These are phyloP conservation scores for Phascolomyces articulosus DNA, from an alignment of 371 early-diverging fungal genomes.

Conservation along the genomic window DNA sequence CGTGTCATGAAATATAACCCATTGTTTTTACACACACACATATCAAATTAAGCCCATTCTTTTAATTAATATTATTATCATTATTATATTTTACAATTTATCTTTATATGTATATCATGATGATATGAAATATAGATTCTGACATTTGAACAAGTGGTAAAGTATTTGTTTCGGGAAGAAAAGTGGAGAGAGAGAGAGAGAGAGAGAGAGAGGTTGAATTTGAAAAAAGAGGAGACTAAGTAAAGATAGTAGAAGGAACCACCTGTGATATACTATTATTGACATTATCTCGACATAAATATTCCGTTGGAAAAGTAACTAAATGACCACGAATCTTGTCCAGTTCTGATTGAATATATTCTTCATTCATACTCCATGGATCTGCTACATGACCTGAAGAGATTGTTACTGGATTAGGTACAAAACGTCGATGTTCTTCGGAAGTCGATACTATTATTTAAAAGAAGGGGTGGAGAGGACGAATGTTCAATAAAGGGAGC, in stretches of 20 bases:
- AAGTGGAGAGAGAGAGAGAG: neutral
- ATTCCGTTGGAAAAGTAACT: constrained; percentile 79
- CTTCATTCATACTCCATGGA: constrained; percentile 35
- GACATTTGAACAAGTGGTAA: no score
- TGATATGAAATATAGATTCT: no score
- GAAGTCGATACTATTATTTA: constrained; percentile 40
- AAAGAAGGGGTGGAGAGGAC: no score
- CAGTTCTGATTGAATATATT: constrained; percentile 40
- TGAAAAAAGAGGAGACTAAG: no score
- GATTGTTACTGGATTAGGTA: constrained; percentile 52
- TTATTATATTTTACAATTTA: no score
- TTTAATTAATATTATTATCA: no score
- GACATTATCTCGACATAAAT: constrained; percentile 69
- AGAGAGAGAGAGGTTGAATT: neutral
- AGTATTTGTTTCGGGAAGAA: neutral
- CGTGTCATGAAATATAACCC: no score
- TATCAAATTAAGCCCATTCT: no score
- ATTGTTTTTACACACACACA: no score
- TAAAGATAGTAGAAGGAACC: constrained; percentile 54
- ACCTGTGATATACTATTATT: constrained; percentile 61
- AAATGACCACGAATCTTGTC: constrained; percentile 46
- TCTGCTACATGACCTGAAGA: constrained; percentile 60
- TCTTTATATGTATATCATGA: no score
- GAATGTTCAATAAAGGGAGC: no score
- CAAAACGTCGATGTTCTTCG: constrained; percentile 59